Evolutionary conservation across 1,139 yeast genomes (phyloP).

Genomic region (Scheffersomyces quercinus): DNA sequence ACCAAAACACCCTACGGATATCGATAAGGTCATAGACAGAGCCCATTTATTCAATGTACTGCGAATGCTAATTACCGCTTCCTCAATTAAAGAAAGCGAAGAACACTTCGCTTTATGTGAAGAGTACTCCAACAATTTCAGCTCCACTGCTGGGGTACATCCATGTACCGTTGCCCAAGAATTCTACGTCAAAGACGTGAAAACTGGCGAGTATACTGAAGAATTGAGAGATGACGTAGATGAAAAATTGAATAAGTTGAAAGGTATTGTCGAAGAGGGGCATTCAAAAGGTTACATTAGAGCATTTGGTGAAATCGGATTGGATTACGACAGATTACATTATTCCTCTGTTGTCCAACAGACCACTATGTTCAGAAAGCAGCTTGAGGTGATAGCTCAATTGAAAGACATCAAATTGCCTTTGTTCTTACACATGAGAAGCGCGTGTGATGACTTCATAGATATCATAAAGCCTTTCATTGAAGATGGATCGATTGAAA

Average conservation of each 20-base stretch:
- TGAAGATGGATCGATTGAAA: slow-evolving; percentile 34
- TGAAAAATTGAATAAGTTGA: slow-evolving; percentile 49
- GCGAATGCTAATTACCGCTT: slow-evolving; percentile 79
- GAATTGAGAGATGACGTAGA: slow-evolving; percentile 24
- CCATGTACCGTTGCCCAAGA: slow-evolving; percentile 82
- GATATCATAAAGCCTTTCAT: slow-evolving; percentile 58
- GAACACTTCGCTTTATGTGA: slow-evolving; percentile 39
- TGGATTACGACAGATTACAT: slow-evolving; percentile 88
- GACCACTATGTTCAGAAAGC: slow-evolving; percentile 62
- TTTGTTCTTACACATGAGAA: slow-evolving; percentile 85
- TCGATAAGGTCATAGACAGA: slow-evolving; percentile 61
- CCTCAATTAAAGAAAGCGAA: slow-evolving; percentile 65
- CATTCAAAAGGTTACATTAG: slow-evolving; percentile 50
- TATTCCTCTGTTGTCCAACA: slow-evolving; percentile 73
- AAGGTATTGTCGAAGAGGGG: slow-evolving; percentile 51
- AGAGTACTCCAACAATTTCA: slow-evolving; percentile 35
- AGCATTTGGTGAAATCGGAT: slow-evolving; percentile 91
- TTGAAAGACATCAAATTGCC: slow-evolving; percentile 59
- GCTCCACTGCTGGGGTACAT: slow-evolving; percentile 89
- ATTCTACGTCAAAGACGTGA: slow-evolving; percentile 26
- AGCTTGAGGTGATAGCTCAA: slow-evolving; percentile 60
- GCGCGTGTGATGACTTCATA: slow-evolving; percentile 81
- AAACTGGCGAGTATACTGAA: slow-evolving; percentile 21
- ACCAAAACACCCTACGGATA: slow-evolving; percentile 64
- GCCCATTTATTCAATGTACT: slow-evolving; percentile 68